Base-by-base conservation (phyloP, 495 filamentous ascomycete species). In the Xylaria palmicola region DNA sequence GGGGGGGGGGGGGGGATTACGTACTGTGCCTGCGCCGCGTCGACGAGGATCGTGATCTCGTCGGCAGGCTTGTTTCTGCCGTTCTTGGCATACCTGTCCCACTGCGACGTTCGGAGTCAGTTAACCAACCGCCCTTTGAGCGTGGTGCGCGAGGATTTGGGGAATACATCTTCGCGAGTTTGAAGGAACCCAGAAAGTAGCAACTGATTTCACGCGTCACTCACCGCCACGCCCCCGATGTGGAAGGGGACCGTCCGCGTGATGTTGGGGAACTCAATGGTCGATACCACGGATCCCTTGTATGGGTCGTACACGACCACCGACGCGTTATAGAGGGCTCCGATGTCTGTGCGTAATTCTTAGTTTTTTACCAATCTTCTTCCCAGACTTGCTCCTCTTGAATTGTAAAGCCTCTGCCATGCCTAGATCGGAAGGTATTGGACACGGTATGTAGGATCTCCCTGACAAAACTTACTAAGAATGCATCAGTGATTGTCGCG, bases 231-330 rank as follows among this genome's bases (percentile, higher is more conserved):
- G 43, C 70, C 70, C 12, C 70, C 68, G 12, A 71, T 62, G 63
- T 73, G 70, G 52, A 69, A 68, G 27, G 63, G 64, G 6, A 24
- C 59, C 26, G 68, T 66, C 41, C 59, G 67, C 1, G 72, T 69
- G 43, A 68, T 59, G 30, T 68, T 65, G 0, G 67, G 65, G 47
- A 73, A 71, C 30, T 59, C 59, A 44, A 73, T 54, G 1, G 67
- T 70, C 10, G 59, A 50, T 34, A 72, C 58, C 12, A 68, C 59
- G 34, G 63, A 43, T 47, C 59, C 65, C 19, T 65, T 57, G 62
- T 75, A 75, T 4, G 70, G 68, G 59, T 73, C 66, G 57, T 72
- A 75, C 12, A 70, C 62, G 32, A 67, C 66, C 13, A 75, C 66
- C 20, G 66, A 68, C 6, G 66, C 66, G 22, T 68, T 68, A 53